Evolutionary conservation across 1,284 basidiomycete genomes (phyloP), one percentile per base, ranked within the genome.

Genomic region (Cutaneotrichosporon sp.): DNA sequence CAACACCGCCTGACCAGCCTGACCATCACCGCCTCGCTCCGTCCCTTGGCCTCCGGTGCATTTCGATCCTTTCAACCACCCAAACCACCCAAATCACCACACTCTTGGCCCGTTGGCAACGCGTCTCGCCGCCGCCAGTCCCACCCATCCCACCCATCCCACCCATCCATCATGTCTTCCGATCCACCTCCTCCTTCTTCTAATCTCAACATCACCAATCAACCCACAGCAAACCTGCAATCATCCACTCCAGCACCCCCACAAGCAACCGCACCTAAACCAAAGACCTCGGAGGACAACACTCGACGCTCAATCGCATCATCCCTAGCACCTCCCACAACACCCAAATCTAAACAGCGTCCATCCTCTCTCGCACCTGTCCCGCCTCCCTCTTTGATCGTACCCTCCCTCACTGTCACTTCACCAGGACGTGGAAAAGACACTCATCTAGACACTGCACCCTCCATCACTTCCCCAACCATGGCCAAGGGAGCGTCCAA

Each of bases 401-500:
- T 41, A 17, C 35, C 35, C 19, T 38, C 35, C 10, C 35, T 41
- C 11, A 41, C 38, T 16, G 38, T 41, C 38, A 41, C 38, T 6
- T 41, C 38, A 4, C 38, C 38, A 22, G 38, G 22, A 16, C n/a
- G 20, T 22, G 19, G 9, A 22, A 12, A 20, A 24, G 22, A 41
- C 12, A 43, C 42, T 6, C 42, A 16, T 8, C 42, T 19, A 5
- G 20, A n/a, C 42, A 19, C 42, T 3, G 31, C 17, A 11, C n/a
- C 12, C 29, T 19, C 31, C n/a, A n/a, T 16, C 20, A 53, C 64
- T 4, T 61, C 61, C 38, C 20, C 22, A 22, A 26, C 25, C 39
- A 50, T 83, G 78, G 20, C 79, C 77, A 33, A 39, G 20, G 25
- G 51, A 16, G 24, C 17, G 46, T 48, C 27, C 20, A 49, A 32